phyloP scores from a whole-genome alignment of 495 filamentous ascomycete species.

The Polyplosphaeria fusca region DNA sequence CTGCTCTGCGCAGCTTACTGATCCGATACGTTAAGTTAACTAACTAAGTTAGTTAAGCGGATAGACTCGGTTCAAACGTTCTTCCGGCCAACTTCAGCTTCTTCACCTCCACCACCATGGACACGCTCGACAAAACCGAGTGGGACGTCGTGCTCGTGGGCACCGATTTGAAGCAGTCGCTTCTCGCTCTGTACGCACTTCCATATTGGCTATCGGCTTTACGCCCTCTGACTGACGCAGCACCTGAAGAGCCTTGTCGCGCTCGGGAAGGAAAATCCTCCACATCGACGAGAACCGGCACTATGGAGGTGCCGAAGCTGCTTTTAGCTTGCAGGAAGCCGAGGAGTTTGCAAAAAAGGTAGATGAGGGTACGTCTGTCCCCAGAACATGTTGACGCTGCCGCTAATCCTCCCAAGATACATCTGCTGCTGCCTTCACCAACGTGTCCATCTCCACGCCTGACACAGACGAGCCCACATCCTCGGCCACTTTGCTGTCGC shows the following conservation, averaged over 20 bases:
- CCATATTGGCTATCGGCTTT: slow-evolving; percentile 27
- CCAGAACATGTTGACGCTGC: not conserved
- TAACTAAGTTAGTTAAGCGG: too few relatives aligned
- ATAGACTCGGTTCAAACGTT: slow-evolving; percentile 7
- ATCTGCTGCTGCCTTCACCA: slow-evolving; percentile 17
- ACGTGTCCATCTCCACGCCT: slow-evolving; percentile 22
- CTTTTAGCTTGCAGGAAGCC: slow-evolving; percentile 80
- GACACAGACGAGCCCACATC: slow-evolving; percentile 13
- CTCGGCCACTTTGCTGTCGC: slow-evolving; percentile 51
- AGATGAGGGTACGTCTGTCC: slow-evolving; percentile 44
- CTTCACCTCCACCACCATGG: slow-evolving; percentile 56
- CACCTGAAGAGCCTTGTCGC: slow-evolving; percentile 77
- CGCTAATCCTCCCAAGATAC: too few relatives aligned
- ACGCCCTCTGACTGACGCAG: slow-evolving; percentile 63
- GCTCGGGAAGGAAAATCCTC: slow-evolving; percentile 85
- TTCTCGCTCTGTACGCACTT: slow-evolving; percentile 85
- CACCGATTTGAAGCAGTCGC: slow-evolving; percentile 84
- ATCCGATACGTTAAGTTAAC: too few relatives aligned
- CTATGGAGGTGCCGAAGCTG: slow-evolving; percentile 84
- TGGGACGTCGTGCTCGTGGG: slow-evolving; percentile 94
- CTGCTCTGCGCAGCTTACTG: too few relatives aligned
- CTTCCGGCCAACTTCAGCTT: slow-evolving; percentile 19
- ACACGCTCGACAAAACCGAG: slow-evolving; percentile 69
- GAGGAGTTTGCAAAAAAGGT: slow-evolving; percentile 64
- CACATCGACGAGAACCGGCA: slow-evolving; percentile 84